phyloP scores from a whole-genome alignment of 139 green algal genomes.

The Raphidocelis subcapitata region DNA sequence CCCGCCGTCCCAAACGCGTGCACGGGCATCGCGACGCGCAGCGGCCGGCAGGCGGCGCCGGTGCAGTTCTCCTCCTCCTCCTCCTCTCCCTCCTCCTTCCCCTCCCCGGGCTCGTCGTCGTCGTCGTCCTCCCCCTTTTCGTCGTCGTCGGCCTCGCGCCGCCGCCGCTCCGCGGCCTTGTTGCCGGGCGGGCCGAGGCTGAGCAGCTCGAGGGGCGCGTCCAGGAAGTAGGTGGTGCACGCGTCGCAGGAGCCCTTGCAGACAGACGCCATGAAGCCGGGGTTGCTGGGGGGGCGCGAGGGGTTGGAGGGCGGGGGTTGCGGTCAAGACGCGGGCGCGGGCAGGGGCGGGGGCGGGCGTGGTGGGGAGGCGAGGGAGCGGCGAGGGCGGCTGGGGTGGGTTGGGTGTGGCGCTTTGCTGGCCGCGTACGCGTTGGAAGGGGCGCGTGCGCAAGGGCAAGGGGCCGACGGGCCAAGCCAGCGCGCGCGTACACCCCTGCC shows the following conservation, averaged over 20 bases:
- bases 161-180: background rate
- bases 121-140: background rate
- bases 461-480: no score
- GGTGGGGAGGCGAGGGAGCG: no score
- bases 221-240: constrained; percentile 21
- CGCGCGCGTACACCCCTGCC: no score
- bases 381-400: no score
- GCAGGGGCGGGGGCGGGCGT: no score
- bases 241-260: constrained; percentile 27
- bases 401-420: no score
- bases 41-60: constrained; percentile 24
- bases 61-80: background rate
- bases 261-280: no score
- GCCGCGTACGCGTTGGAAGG: no score
- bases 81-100: background rate
- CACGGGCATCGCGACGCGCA: constrained; percentile 60
- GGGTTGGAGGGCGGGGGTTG: no score
- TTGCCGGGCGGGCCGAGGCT: background rate
- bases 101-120: background rate
- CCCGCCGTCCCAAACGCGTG: constrained; percentile 85
- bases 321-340: no score
- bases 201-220: background rate
- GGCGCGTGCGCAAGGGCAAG: no score
- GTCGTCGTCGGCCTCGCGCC: background rate
- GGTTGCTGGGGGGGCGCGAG: no score